A percentile compares a stretch with the other conserved stretches of the same genome.
Evolutionary conservation across 2,329 filamentous ascomycete genomes (phyloP).

Genomic region (Fusarium sacchari): DNA sequence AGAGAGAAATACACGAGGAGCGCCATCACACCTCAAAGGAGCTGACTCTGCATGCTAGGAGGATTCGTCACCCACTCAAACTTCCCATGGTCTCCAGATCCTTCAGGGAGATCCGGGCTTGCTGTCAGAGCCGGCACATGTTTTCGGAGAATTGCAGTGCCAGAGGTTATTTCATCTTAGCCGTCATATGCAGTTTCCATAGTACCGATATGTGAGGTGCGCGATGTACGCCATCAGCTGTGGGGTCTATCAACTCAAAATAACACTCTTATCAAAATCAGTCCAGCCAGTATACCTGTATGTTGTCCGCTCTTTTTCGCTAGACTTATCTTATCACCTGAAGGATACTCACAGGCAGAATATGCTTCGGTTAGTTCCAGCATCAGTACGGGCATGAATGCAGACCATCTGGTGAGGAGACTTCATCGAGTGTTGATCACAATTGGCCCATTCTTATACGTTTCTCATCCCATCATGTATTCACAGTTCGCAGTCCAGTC

Average conservation of each 20-base stretch:
- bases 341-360: fast-evolving
- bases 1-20: neutral
- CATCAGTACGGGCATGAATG: neutral
- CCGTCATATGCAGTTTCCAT: too few species aligned
- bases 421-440: too few species aligned
- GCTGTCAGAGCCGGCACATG: neutral
- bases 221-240: too few species aligned
- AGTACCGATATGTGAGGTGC: too few species aligned
- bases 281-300: too few species aligned
- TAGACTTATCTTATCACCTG: fast-evolving
- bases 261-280: too few species aligned
- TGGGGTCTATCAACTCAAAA: too few species aligned
- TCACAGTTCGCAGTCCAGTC: fast-evolving
- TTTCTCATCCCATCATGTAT: fast-evolving
- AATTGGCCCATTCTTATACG: fast-evolving
- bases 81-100: neutral
- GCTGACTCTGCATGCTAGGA: neutral
- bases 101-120: too few species aligned
- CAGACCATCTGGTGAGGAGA: fast-evolving
- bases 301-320: too few species aligned
- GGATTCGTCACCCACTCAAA: neutral
- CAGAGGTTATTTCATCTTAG: too few species aligned
- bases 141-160: neutral
- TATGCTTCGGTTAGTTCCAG: too few species aligned
- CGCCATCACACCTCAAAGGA: neutral